phyloP scores from a whole-genome alignment of 2,329 filamentous ascomycete species.

The Tolypocladium ovalisporum region DNA sequence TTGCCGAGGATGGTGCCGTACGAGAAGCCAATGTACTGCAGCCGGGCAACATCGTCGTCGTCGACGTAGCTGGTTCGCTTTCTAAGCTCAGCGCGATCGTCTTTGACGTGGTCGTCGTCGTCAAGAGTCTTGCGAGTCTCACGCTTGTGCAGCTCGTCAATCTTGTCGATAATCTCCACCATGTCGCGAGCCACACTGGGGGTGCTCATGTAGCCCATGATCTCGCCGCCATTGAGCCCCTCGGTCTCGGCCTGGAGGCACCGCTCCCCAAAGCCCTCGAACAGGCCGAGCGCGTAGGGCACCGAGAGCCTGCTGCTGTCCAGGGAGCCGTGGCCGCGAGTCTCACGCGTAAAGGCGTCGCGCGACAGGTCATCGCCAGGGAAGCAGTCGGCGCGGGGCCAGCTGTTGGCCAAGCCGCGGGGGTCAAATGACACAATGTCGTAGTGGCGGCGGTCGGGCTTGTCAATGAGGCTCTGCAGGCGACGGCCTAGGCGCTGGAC shows the following conservation, averaged over 20 bases:
- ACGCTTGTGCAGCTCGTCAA: slow-evolving; percentile 20
- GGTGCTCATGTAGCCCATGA: slow-evolving; percentile 23
- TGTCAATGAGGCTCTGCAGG: slow-evolving; percentile 18
- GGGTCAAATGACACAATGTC: slow-evolving; percentile 34
- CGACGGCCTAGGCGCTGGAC: slow-evolving; percentile 12
- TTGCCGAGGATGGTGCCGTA: slow-evolving; percentile 28
- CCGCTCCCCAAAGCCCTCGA: slow-evolving; percentile 14
- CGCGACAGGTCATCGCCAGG: slow-evolving; percentile 16
- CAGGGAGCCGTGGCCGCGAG: slow-evolving; percentile 18
- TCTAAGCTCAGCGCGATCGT: slow-evolving; percentile 4
- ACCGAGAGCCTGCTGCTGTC: slow-evolving; percentile 9
- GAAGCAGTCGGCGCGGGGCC: slow-evolving; percentile 28
- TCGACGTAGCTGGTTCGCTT: slow-evolving; percentile 1
- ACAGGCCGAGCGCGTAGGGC: slow-evolving; percentile 14
- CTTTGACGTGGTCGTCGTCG: background rate
- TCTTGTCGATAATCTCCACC: slow-evolving; percentile 30
- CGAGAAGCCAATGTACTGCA: slow-evolving; percentile 40
- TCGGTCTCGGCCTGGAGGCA: slow-evolving; percentile 13
- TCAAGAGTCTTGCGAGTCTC: background rate
- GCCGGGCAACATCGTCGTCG: slow-evolving; percentile 4
- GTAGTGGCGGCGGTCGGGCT: slow-evolving; percentile 20
- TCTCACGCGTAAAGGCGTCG: slow-evolving; percentile 16
- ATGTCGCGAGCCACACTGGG: slow-evolving; percentile 30
- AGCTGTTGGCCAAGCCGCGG: slow-evolving; percentile 26
- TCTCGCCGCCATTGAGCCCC: slow-evolving; percentile 9